phyloP scores from a whole-genome alignment of 805 yeast genomes.

The Candida qinlingensis region DNA sequence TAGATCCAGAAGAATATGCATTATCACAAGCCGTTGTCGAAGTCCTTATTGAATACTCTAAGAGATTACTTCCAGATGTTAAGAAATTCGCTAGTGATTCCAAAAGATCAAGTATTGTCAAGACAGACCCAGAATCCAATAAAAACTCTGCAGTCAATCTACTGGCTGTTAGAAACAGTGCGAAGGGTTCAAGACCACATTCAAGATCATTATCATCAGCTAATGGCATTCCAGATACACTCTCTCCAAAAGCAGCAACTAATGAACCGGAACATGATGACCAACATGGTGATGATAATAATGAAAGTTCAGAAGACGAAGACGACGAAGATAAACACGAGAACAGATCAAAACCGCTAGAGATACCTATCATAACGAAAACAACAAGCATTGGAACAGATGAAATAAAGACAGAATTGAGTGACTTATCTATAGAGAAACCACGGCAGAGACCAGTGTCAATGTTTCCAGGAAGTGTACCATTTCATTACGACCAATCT shows the following conservation, averaged over 20 bases:
- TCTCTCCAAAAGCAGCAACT: constrained; percentile 5
- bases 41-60: constrained; percentile 81
- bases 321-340: background rate
- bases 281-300: background rate
- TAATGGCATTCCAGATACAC: constrained; percentile 37
- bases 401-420: background rate
- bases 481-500: no score
- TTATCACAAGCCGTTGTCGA: constrained; percentile 82
- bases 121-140: constrained; percentile 6
- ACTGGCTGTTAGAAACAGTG: constrained; percentile 12
- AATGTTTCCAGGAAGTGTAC: constrained; percentile 19
- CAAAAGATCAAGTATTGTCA: constrained; percentile 4
- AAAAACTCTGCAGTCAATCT: constrained; percentile 16
- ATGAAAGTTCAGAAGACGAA: constrained; percentile 3
- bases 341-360: background rate
- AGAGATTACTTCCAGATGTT: constrained; percentile 61
- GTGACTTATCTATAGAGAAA: background rate
- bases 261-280: constrained; percentile 1
- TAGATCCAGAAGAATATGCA: constrained; percentile 89
- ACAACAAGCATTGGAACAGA: constrained; percentile 3
- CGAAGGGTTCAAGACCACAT: constrained; percentile 26
- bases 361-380: constrained; percentile 3
- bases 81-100: constrained; percentile 23
- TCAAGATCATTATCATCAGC: constrained; percentile 41
- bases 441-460: constrained; percentile 15